Evolutionary conservation across 2,329 filamentous ascomycete species (phyloP).

Genomic region (Penicillium digitatum): DNA sequence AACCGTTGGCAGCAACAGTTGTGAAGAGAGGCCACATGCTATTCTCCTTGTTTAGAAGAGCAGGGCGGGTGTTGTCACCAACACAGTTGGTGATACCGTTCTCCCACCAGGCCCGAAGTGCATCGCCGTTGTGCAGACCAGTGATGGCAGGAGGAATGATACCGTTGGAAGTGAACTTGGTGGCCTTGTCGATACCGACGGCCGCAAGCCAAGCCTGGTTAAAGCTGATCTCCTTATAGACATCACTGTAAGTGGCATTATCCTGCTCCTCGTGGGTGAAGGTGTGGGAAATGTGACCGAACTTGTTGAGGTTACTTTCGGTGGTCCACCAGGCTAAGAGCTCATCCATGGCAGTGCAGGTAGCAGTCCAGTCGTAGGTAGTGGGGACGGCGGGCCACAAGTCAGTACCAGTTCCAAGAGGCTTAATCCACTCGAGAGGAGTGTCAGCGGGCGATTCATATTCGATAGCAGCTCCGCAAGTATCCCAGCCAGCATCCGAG

Average conservation of each 20-base stretch:
- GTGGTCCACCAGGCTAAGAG: conserved; percentile 54
- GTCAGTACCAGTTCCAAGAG: conserved; percentile 49
- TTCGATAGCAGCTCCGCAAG: conserved; percentile 44
- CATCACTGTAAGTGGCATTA: conserved; percentile 58
- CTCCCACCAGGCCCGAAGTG: conserved; percentile 56
- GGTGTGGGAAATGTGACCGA: conserved; percentile 59
- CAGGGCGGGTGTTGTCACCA: conserved; percentile 60
- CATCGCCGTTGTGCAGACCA: conserved; percentile 62
- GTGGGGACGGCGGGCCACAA: conserved; percentile 48
- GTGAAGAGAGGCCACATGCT: conserved; percentile 55
- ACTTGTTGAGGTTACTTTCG: conserved; percentile 50
- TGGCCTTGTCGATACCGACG: conserved; percentile 47
- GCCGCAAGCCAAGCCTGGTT: conserved; percentile 58
- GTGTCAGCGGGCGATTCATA: conserved; percentile 47
- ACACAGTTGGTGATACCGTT: conserved; percentile 59
- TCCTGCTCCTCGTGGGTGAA: conserved; percentile 59
- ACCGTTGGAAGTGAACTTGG: conserved; percentile 51
- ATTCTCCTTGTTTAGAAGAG: conserved; percentile 52
- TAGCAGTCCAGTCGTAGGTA: conserved; percentile 48
- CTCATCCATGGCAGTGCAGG: conserved; percentile 50
- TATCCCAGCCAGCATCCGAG: conserved; percentile 14
- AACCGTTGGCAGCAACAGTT: conserved; percentile 51
- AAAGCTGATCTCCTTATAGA: conserved; percentile 56
- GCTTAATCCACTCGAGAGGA: conserved; percentile 49
- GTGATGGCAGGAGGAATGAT: conserved; percentile 63